Percentiles rank a stretch among this genome's conserved stretches.
Evolutionary conservation across 495 filamentous ascomycete genomes (phyloP).

Genomic region (Penicillium angulare): DNA sequence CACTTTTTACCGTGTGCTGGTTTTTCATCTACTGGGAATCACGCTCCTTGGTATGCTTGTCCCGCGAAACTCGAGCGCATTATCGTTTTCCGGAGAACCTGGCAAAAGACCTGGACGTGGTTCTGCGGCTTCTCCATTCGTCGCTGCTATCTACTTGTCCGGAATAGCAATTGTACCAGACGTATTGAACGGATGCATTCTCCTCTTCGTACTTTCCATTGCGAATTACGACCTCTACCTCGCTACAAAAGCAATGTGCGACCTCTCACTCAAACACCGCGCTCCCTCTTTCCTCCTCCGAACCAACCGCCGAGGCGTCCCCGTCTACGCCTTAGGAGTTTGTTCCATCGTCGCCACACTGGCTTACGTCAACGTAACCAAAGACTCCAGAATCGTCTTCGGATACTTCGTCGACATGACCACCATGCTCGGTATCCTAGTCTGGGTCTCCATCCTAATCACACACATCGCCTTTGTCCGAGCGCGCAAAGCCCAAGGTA

Average conservation of each 20-base stretch:
- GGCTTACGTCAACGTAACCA: conserved; percentile 70
- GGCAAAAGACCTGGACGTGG: conserved; percentile 13
- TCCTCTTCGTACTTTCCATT: conserved; percentile 74
- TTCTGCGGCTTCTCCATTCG: conserved; percentile 57
- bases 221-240: conserved; percentile 60
- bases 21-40: conserved; percentile 66
- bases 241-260: conserved; percentile 74
- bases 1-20: conserved; percentile 76
- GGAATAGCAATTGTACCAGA: conserved; percentile 51
- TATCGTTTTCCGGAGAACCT: conserved; percentile 35
- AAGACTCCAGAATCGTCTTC: conserved; percentile 64
- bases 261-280: conserved; percentile 66
- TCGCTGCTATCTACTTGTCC: conserved; percentile 53
- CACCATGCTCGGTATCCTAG: conserved; percentile 68
- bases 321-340: conserved; percentile 61
- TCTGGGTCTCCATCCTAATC: conserved; percentile 74
- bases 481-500: conserved; percentile 65
- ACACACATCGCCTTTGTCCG: conserved; percentile 75
- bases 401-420: conserved; percentile 75
- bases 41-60: conserved; percentile 53
- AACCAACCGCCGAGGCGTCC: conserved; percentile 69
- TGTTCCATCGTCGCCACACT: conserved; percentile 60
- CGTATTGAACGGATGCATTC: conserved; percentile 61
- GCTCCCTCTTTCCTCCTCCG: conserved; percentile 67
- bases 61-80: conserved; percentile 44